Base-by-base conservation (phyloP, 352 stramenopile genomes). In the Globisporangium nodosum region DNA sequence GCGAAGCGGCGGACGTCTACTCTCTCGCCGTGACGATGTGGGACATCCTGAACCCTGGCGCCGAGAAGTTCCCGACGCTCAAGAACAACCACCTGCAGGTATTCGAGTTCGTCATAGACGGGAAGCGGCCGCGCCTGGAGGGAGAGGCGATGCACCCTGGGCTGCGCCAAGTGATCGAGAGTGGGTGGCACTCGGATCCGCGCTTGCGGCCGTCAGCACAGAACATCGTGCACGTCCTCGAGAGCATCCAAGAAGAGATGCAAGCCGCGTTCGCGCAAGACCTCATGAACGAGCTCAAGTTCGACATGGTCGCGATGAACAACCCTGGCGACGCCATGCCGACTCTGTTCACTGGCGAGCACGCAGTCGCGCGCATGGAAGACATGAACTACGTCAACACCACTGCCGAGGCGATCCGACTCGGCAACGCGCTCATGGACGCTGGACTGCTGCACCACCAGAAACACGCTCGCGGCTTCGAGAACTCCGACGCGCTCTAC, bases 11-110 rank as follows among this genome's bases (percentile, higher is more conserved):
- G 7, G 76, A 87, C 43, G 58, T 87, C 15, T 87, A 78, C 59
- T 64, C 69, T 8, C 60, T 87, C 18, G 76, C 58, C 13, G 66
- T 84, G 33, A 83, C 74, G 21, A 66, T 87, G 61, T 83, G 76
- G 74, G 71, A 85, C 47, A 75, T 87, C 20, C 35, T 76, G 2
- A 51, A 78, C 54, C 68, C 68, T 5, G 63, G 65, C 6, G 30
- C 49, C 7, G 60, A 66, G 47, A 75, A 78, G 46, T 78, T 60
- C 31, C 59, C 60, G 21, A 42, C 24, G 3, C 35, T 45, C 11
- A 45, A 60, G 21, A 57, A 57, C 49, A 68, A 76, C 42, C 61
- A 54, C 39, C 27, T 73, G 49, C 52, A 63, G 21, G 48, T 78
- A 8, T 76, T 71, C 49, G 68, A 78, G 35, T 52, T 53, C 11